Conservation (phyloP, 108 stramenopile genomes). For the Seminavis robusta region DNA sequence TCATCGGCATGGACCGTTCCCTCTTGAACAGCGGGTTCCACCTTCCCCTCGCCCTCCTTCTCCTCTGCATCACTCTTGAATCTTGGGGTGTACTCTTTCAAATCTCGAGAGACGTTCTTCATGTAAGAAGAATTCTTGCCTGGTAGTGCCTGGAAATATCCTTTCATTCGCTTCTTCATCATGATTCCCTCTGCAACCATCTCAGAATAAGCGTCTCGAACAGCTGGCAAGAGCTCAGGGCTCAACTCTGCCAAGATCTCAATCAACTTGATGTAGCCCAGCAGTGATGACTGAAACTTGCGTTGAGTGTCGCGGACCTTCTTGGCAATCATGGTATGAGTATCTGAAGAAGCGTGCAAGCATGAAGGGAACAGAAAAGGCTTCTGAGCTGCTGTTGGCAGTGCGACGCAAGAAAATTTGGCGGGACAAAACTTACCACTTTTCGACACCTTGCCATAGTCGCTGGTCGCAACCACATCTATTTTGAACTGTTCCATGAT, state of each 20-base stretch:
- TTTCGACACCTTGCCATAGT: conserved; percentile 69
- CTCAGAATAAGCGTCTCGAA: conserved; percentile 82
- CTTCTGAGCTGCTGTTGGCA: too few species aligned
- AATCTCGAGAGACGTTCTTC: conserved; percentile 55
- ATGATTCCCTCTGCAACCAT: conserved; percentile 85
- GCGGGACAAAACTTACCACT: conserved; percentile 67
- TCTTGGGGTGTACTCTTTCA: conserved; percentile 70
- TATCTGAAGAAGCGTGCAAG: too few species aligned
- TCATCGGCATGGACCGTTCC: conserved; percentile 76
- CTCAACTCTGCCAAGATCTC: conserved; percentile 79
- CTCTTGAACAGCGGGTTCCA: conserved; percentile 32
- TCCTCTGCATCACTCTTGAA: too few species aligned
- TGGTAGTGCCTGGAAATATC: conserved; percentile 82
- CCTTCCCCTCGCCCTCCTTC: neutral
- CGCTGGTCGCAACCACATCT: conserved; percentile 52
- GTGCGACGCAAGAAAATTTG: too few species aligned
- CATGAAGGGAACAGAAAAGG: too few species aligned
- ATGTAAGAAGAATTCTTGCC: conserved; percentile 70
- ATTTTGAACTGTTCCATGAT: conserved; percentile 84
- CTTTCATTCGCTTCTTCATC: conserved; percentile 87
- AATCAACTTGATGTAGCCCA: conserved; percentile 81
- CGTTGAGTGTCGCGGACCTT: conserved; percentile 84
- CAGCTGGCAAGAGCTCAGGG: conserved; percentile 77
- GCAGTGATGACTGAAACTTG: conserved; percentile 79
- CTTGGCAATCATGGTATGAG: conserved; percentile 79